Percentiles rank a stretch among this genome's conserved stretches.
phyloP scores from a whole-genome alignment of 2,329 filamentous ascomycete genomes.

The Karstenula rhodostoma region DNA sequence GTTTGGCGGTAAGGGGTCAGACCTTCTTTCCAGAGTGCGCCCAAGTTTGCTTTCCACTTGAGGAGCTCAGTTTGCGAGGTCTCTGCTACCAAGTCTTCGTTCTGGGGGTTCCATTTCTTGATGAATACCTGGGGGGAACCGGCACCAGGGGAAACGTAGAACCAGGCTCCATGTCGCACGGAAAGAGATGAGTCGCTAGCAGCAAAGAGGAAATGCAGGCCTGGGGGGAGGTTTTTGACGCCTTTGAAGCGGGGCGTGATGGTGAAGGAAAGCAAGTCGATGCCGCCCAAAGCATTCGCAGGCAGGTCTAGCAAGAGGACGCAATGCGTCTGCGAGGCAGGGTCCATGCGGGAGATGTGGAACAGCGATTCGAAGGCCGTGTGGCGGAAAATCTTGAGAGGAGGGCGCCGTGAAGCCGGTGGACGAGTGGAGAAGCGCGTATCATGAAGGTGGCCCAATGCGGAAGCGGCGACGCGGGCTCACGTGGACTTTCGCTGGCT shows the following conservation, averaged over 20 bases:
- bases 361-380: slow-evolving; percentile 46
- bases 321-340: slow-evolving; percentile 44
- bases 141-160: slow-evolving; percentile 57
- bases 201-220: slow-evolving; percentile 69
- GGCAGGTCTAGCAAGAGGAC: slow-evolving; percentile 56
- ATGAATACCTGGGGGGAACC: slow-evolving; percentile 57
- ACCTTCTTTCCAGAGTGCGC: slow-evolving; percentile 63
- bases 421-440: slow-evolving; percentile 9
- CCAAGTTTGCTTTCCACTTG: slow-evolving; percentile 64
- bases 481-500: slow-evolving; percentile 12
- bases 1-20: slow-evolving; percentile 58
- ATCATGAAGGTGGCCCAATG: slow-evolving; percentile 4
- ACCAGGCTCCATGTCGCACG: slow-evolving; percentile 69
- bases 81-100: slow-evolving; percentile 56
- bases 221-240: slow-evolving; percentile 65
- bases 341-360: slow-evolving; percentile 44
- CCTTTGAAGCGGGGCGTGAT: slow-evolving; percentile 68
- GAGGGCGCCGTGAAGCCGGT: slow-evolving; percentile 18
- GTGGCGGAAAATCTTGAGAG: slow-evolving; percentile 46
- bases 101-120: slow-evolving; percentile 63
- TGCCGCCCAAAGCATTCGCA: slow-evolving; percentile 60
- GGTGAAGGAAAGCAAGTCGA: slow-evolving; percentile 68
- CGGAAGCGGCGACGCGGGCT: not conserved
- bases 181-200: slow-evolving; percentile 66
- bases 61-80: slow-evolving; percentile 53